A percentile compares a stretch with the other conserved stretches of the same genome.
phyloP scores from a whole-genome alignment of 805 yeast species.

The Wickerhamomyces chambardii region DNA sequence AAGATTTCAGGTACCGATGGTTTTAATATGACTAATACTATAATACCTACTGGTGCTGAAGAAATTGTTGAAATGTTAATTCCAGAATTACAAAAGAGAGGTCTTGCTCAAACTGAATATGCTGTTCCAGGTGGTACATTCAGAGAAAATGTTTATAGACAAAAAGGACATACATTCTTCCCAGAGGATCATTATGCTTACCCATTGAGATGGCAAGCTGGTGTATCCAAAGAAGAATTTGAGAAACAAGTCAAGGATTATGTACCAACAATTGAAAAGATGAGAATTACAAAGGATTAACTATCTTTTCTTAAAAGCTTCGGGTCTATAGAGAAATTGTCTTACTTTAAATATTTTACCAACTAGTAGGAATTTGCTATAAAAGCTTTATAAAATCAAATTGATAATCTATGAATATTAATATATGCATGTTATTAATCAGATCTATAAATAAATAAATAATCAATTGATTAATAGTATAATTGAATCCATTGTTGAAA shows the following conservation, averaged over 20 bases:
- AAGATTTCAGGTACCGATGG: conserved; percentile 28
- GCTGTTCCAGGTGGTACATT: conserved; percentile 20
- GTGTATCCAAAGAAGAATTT: conserved; percentile 17
- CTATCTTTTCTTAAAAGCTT: too few relatives aligned
- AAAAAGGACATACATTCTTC: conserved; percentile 7
- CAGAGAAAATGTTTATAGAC: conserved; percentile 18
- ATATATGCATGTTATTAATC: too few relatives aligned
- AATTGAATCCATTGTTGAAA: too few relatives aligned
- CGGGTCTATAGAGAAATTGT: too few relatives aligned
- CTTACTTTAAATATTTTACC: too few relatives aligned
- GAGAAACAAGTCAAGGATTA: conserved; percentile 5
- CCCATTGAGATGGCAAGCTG: conserved; percentile 8
- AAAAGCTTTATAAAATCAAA: too few relatives aligned
- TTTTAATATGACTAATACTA: conserved; percentile 26
- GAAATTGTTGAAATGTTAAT: conserved; percentile 23
- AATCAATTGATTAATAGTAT: too few relatives aligned
- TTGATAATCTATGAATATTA: too few relatives aligned
- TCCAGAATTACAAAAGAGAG: conserved; percentile 24
- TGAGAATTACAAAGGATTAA: not conserved
- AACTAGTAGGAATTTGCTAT: too few relatives aligned
- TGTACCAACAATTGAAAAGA: not conserved
- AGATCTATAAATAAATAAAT: too few relatives aligned
- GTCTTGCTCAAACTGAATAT: conserved; percentile 25
- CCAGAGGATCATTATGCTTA: conserved; percentile 7
- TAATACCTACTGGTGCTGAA: conserved; percentile 27